These are phyloP conservation scores for Cavenderia fasciculata DNA, from an alignment of 78 protist genomes.

Conservation along the genomic window DNA sequence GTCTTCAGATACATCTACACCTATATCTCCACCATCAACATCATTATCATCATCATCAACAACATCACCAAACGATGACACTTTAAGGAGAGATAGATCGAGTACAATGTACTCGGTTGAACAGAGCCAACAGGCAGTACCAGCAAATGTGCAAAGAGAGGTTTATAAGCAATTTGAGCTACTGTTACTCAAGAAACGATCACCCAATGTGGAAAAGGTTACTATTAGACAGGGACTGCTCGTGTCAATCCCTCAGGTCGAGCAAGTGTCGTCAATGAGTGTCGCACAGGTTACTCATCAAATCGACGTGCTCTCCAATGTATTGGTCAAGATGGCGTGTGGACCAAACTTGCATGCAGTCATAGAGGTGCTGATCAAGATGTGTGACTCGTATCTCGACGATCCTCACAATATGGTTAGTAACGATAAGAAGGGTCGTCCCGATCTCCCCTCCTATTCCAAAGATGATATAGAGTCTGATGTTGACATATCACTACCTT, in stretches of 20 bases:
- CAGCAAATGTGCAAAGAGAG: slow-evolving; percentile 39
- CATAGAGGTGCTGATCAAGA: slow-evolving; percentile 34
- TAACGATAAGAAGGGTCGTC: background rate
- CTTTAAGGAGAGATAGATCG: slow-evolving; percentile 9
- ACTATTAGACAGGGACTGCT: slow-evolving; percentile 40
- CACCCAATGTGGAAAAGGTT: slow-evolving; percentile 22
- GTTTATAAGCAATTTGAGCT: slow-evolving; percentile 54
- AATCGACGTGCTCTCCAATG: slow-evolving; percentile 50
- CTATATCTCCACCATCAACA: no score
- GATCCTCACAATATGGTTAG: slow-evolving; percentile 10
- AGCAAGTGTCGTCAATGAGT: slow-evolving; percentile 13
- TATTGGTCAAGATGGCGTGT: slow-evolving; percentile 30
- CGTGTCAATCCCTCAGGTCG: slow-evolving; percentile 57
- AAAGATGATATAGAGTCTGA: slow-evolving; percentile 66
- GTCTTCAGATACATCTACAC: no score
- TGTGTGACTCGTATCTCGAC: slow-evolving; percentile 62
- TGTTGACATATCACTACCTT: background rate
- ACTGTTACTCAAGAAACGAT: slow-evolving; percentile 32
- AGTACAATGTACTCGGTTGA: slow-evolving; percentile 45
- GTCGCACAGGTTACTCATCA: slow-evolving; percentile 9
- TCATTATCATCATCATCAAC: no score
- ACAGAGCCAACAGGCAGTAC: slow-evolving; percentile 52
- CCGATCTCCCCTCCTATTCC: slow-evolving; percentile 37
- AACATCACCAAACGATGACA: background rate
- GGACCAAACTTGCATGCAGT: slow-evolving; percentile 26